These are phyloP conservation scores for Syzygium syzygioides DNA, from an alignment of 441 rosid species.

Conservation along the genomic window DNA sequence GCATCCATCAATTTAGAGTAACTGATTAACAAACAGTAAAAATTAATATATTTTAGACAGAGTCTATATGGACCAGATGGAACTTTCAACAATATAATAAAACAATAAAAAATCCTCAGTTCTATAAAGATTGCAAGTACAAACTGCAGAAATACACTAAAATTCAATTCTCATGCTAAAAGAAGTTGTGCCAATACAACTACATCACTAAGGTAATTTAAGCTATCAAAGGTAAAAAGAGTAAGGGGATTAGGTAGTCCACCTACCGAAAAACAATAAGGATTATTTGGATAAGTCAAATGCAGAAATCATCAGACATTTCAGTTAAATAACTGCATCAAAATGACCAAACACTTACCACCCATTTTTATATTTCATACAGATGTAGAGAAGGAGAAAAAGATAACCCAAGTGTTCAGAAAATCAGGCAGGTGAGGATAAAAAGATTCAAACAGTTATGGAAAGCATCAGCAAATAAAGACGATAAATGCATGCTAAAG, in stretches of 20 bases:
- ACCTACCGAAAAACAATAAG: neutral
- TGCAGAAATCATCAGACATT: neutral
- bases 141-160: neutral
- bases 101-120: neutral
- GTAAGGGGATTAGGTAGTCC: neutral
- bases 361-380: neutral
- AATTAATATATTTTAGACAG: neutral
- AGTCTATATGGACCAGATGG: neutral
- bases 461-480: neutral
- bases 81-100: neutral
- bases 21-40: neutral
- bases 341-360: neutral
- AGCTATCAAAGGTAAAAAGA: neutral
- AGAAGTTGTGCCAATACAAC: neutral
- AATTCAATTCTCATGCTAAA: neutral
- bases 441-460: neutral
- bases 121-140: neutral
- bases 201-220: neutral
- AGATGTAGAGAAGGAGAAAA: neutral
- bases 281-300: neutral
- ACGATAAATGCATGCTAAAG: neutral
- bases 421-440: neutral
- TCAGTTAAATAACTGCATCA: neutral
- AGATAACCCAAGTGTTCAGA: neutral
- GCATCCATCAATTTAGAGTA: neutral